phyloP scores from a whole-genome alignment of 345 rosid species.

The Eutrema yunnanense region DNA sequence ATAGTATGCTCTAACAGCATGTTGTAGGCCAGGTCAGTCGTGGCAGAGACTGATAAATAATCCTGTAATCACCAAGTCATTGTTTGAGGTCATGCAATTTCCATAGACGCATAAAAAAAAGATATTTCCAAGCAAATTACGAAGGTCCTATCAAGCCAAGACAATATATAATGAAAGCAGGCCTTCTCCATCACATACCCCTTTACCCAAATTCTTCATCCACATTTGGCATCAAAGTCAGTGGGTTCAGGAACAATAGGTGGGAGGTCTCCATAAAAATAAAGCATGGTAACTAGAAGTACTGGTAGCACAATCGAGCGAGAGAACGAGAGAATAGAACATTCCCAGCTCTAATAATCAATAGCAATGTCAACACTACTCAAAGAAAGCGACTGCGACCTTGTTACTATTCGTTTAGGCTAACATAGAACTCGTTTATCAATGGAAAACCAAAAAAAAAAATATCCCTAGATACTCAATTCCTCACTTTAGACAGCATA shows the following conservation, averaged over 20 bases:
- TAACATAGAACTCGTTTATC: neutral
- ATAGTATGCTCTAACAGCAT: conserved; percentile 86
- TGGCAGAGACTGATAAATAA: conserved; percentile 69
- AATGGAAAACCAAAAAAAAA: neutral
- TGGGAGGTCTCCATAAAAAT: neutral
- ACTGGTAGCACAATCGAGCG: neutral
- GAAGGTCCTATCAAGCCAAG: neutral
- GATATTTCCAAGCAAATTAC: neutral
- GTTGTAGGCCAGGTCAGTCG: conserved; percentile 79
- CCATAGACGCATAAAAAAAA: neutral
- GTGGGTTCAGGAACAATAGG: neutral
- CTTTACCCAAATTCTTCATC: neutral
- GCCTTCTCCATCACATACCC: neutral
- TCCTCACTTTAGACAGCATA: conserved; percentile 1
- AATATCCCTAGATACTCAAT: conserved; percentile 4
- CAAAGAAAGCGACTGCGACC: neutral
- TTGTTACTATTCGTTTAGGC: neutral
- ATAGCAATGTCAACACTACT: neutral
- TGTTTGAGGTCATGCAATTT: conserved; percentile 2
- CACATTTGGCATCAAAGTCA: neutral
- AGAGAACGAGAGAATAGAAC: neutral
- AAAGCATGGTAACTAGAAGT: neutral
- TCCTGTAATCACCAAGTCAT: conserved; percentile 51
- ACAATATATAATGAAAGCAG: neutral
- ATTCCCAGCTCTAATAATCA: conserved; percentile 5